These are phyloP conservation scores for Vaccinium darrowii DNA, from an alignment of 148 eudicot genomes.

Conservation along the genomic window DNA sequence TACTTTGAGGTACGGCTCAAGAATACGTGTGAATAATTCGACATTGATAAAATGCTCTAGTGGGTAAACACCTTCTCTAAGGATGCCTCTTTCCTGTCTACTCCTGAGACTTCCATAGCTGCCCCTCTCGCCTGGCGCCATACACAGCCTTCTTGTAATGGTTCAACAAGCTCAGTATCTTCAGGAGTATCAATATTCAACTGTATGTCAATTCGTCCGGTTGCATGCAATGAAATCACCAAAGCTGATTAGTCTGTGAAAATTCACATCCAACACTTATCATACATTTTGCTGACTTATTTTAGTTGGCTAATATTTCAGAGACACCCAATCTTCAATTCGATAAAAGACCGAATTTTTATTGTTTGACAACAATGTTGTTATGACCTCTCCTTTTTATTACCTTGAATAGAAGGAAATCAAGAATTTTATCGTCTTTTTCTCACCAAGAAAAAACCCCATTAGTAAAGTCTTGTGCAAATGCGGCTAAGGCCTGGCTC, in stretches of 20 bases:
- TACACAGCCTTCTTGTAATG: constrained; percentile 69
- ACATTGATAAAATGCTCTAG: not conserved
- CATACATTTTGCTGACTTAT: not conserved
- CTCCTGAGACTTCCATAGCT: constrained; percentile 59
- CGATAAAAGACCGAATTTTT: not conserved
- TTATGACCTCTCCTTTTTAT: not conserved
- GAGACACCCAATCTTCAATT: not conserved
- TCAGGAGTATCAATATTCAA: constrained; percentile 64
- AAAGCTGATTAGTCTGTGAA: not conserved
- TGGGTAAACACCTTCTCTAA: constrained; percentile 51
- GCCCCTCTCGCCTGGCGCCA: constrained; percentile 93
- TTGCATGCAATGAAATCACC: constrained; percentile 22
- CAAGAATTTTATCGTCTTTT: not conserved
- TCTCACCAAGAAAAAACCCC: not conserved
- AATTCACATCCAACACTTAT: not conserved
- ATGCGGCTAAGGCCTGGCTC: constrained; percentile 29
- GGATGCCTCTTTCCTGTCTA: constrained; percentile 40
- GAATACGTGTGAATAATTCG: not conserved
- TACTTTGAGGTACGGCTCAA: not conserved
- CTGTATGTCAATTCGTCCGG: constrained; percentile 72
- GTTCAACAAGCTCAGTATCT: constrained; percentile 66
- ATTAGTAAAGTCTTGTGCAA: not conserved
- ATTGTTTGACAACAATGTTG: not conserved
- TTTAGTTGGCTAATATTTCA: not conserved
- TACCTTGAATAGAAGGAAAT: not conserved